Evolutionary conservation across 768 basidiomycete species (phyloP).

Genomic region (Basidioascus undulatus): DNA sequence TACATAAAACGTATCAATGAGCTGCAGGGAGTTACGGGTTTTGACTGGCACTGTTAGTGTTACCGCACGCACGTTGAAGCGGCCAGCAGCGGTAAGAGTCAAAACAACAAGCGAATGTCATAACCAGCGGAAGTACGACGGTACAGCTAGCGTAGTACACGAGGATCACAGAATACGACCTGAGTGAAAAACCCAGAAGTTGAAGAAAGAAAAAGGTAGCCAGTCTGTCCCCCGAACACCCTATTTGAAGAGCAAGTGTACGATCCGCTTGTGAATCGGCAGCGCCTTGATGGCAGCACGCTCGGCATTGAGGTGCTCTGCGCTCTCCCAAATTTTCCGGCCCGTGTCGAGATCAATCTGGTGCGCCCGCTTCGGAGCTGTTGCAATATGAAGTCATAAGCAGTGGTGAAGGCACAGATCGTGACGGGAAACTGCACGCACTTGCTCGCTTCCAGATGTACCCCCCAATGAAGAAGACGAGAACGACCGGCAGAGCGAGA

Average conservation of each 20-base stretch:
- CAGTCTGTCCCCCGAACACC: too few relatives aligned
- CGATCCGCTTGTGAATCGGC: slow-evolving; percentile 6
- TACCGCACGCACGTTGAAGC: too few relatives aligned
- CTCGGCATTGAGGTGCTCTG: slow-evolving; percentile 9
- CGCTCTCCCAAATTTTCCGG: slow-evolving; percentile 10
- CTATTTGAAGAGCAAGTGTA: slow-evolving; percentile 10
- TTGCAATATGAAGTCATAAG: not conserved
- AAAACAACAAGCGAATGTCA: too few relatives aligned
- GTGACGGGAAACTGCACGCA: slow-evolving; percentile 6
- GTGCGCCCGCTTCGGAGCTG: not conserved
- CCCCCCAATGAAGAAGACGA: slow-evolving; percentile 10
- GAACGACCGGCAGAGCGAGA: slow-evolving; percentile 6
- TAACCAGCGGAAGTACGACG: too few relatives aligned
- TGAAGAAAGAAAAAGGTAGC: too few relatives aligned
- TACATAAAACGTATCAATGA: too few relatives aligned
- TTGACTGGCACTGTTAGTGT: too few relatives aligned
- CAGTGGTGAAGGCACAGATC: slow-evolving; percentile 11
- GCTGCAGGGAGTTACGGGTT: too few relatives aligned
- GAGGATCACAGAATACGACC: too few relatives aligned
- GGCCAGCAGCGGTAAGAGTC: too few relatives aligned
- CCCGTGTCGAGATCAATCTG: slow-evolving; percentile 8
- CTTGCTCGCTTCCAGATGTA: slow-evolving; percentile 10
- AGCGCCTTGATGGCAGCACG: slow-evolving; percentile 7
- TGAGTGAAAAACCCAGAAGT: too few relatives aligned
- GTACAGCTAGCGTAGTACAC: too few relatives aligned